phyloP scores from a whole-genome alignment of 2,329 filamentous ascomycete species.

The Aspergillus awamori region DNA sequence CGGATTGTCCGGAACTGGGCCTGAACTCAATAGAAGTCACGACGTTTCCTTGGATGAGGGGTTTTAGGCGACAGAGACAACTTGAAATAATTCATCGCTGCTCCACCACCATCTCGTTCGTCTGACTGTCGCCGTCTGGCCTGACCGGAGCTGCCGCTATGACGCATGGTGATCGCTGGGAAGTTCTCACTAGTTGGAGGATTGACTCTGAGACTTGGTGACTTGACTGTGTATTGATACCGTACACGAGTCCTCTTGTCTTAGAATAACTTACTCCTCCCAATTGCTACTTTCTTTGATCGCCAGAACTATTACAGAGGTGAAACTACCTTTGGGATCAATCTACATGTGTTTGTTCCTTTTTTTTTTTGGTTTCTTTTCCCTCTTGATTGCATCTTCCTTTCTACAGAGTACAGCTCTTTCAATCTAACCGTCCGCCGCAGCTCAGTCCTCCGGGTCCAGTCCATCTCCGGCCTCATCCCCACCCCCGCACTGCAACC shows the following conservation, averaged over 20 bases:
- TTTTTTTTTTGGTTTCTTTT: background rate
- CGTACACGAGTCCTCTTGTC: too few relatives aligned
- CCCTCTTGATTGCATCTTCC: background rate
- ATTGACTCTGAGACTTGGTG: too few relatives aligned
- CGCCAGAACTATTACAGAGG: too few relatives aligned
- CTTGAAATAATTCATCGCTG: too few relatives aligned
- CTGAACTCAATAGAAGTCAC: background rate
- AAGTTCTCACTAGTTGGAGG: background rate
- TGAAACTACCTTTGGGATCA: too few relatives aligned
- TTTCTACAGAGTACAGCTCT: background rate
- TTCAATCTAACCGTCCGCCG: background rate
- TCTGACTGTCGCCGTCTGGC: background rate
- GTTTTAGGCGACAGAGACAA: background rate
- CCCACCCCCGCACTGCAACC: constrained; percentile 2
- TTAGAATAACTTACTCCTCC: too few relatives aligned
- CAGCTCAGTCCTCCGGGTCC: constrained; percentile 2
- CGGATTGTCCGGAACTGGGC: constrained; percentile 4
- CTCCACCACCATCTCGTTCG: background rate
- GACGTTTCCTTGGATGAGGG: background rate
- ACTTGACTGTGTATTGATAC: too few relatives aligned
- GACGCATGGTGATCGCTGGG: background rate
- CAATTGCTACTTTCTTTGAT: too few relatives aligned
- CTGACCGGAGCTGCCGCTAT: constrained; percentile 4
- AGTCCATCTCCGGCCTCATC: background rate
- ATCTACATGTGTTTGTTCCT: too few relatives aligned